phyloP scores from a whole-genome alignment of 306 rosid genomes.

The Rosa chinensis region DNA sequence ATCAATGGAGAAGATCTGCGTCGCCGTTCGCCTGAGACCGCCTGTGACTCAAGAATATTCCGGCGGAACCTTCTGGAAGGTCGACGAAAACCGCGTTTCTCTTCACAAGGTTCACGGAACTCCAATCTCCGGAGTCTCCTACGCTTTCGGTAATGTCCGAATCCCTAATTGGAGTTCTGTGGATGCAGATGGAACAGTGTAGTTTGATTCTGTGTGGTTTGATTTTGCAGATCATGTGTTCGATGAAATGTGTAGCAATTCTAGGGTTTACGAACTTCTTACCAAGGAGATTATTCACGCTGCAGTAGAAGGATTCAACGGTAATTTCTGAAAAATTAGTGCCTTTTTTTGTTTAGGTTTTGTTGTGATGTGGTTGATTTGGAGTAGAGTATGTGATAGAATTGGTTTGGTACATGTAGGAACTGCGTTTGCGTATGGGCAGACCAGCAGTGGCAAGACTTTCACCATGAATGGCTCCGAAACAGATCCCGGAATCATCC shows the following conservation, averaged over 20 bases:
- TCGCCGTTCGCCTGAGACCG: conserved; percentile 84
- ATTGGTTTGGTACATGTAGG: conserved; percentile 44
- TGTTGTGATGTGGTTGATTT: background rate
- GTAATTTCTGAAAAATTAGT: conserved; percentile 24
- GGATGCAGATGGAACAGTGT: background rate
- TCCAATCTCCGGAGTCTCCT: conserved; percentile 64
- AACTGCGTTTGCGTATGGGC: conserved; percentile 98
- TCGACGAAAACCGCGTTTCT: conserved; percentile 83
- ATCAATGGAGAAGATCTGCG: conserved; percentile 90
- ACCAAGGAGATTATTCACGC: conserved; percentile 83
- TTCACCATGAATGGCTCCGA: conserved; percentile 96
- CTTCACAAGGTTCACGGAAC: conserved; percentile 85
- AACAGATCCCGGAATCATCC: conserved; percentile 79
- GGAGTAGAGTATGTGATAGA: background rate
- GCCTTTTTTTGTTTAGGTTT: background rate
- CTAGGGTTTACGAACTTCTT: conserved; percentile 72
- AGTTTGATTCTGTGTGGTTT: background rate
- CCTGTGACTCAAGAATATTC: conserved; percentile 41
- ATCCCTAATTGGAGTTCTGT: background rate
- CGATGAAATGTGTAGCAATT: conserved; percentile 67
- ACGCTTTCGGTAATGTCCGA: conserved; percentile 66
- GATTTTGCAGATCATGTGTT: conserved; percentile 69
- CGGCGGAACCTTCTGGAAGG: conserved; percentile 70
- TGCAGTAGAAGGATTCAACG: conserved; percentile 88
- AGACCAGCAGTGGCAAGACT: conserved; percentile 98